phyloP scores from a whole-genome alignment of 768 basidiomycete species.

The Cystoderma amianthinum region DNA sequence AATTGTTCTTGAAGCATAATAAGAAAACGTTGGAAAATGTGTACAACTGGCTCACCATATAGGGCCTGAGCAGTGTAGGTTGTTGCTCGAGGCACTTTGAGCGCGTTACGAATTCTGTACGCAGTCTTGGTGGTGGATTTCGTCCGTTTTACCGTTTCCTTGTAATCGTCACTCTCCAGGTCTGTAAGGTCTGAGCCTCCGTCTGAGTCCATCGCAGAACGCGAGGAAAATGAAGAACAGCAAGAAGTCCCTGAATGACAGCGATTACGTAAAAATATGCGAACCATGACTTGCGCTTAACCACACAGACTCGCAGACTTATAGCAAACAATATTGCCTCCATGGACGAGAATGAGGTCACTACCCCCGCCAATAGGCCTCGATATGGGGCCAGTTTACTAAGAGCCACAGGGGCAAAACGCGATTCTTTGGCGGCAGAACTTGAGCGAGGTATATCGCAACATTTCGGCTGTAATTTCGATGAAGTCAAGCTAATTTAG shows the following conservation, averaged over 20 bases:
- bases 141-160: slow-evolving; percentile 10
- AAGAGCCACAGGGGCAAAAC: too few relatives aligned
- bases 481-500: slow-evolving; percentile 1
- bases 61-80: slow-evolving; percentile 59
- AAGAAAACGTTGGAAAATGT: background rate
- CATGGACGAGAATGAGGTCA: too few relatives aligned
- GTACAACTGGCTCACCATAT: slow-evolving; percentile 37
- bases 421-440: slow-evolving; percentile 63
- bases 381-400: too few relatives aligned
- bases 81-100: slow-evolving; percentile 51
- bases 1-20: slow-evolving; percentile 47
- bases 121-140: slow-evolving; percentile 4
- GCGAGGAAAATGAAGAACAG: background rate
- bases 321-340: too few relatives aligned
- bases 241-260: too few relatives aligned
- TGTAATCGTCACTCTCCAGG: slow-evolving; percentile 17
- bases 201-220: slow-evolving; percentile 11
- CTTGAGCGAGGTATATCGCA: slow-evolving; percentile 50
- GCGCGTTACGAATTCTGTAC: slow-evolving; percentile 33
- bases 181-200: slow-evolving; percentile 27
- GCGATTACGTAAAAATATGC: too few relatives aligned
- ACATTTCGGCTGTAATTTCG: slow-evolving; percentile 4
- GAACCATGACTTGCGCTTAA: too few relatives aligned
- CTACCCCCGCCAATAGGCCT: too few relatives aligned
- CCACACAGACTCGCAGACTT: too few relatives aligned